Evolutionary conservation across 176 grass and related monocot species (phyloP).

Genomic region (Ensete ventricosum): DNA sequence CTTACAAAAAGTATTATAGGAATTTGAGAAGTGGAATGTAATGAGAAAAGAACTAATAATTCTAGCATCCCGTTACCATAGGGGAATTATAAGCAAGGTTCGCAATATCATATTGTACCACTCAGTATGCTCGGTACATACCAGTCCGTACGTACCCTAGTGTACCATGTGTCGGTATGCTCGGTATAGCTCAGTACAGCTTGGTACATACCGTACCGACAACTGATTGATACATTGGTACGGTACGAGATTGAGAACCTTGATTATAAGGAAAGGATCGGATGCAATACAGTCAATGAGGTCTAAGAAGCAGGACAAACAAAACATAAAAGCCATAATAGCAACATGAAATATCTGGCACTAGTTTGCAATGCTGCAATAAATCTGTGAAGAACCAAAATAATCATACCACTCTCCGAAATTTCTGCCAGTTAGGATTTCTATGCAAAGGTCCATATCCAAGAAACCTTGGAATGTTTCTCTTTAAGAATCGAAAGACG

Average conservation of each 20-base stretch:
- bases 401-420: slow-evolving; percentile 22
- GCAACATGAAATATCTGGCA: not conserved
- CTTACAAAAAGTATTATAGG: not conserved
- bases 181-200: no score
- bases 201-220: no score
- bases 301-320: not conserved
- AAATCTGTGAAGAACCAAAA: not conserved
- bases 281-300: no score
- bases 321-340: not conserved
- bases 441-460: slow-evolving; percentile 26
- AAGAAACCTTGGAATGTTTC: slow-evolving; percentile 21
- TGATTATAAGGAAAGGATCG: no score
- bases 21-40: not conserved
- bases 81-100: not conserved
- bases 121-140: no score
- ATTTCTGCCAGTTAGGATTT: slow-evolving; percentile 18
- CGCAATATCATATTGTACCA: no score
- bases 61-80: not conserved
- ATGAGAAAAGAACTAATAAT: not conserved
- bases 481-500: slow-evolving; percentile 5
- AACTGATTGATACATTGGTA: no score
- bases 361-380: not conserved
- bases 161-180: no score
- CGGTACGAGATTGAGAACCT: no score
- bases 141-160: no score